These are phyloP conservation scores for Naegleria lovaniensis DNA, from an alignment of 208 protist genomes.

Conservation along the genomic window DNA sequence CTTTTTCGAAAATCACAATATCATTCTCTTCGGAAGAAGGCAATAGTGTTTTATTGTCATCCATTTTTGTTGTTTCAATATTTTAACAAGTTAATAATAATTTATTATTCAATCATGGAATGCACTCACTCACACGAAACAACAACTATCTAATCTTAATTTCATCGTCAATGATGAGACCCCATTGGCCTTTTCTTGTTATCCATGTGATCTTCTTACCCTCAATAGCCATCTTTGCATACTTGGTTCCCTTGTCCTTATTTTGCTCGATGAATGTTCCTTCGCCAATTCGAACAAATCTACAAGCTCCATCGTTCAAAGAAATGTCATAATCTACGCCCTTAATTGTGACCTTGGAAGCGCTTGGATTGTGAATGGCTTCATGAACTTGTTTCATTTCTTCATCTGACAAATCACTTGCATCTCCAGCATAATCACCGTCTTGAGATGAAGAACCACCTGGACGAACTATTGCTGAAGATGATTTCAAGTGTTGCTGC, in stretches of 20 bases:
- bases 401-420: neutral
- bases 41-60: too few relatives aligned
- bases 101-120: too few relatives aligned
- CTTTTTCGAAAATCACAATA: too few relatives aligned
- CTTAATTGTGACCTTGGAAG: neutral
- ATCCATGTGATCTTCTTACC: slow-evolving; percentile 25
- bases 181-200: neutral
- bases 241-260: slow-evolving; percentile 3
- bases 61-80: too few relatives aligned
- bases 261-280: neutral
- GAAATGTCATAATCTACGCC: neutral
- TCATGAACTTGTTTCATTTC: neutral
- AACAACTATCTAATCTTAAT: neutral
- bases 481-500: neutral
- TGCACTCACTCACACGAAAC: too few relatives aligned
- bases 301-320: neutral
- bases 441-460: neutral
- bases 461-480: neutral
- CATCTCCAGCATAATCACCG: neutral
- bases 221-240: neutral
- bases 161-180: neutral
- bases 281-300: slow-evolving; percentile 1
- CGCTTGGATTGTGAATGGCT: neutral
- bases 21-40: too few relatives aligned
- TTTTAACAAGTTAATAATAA: too few relatives aligned